Base-by-base conservation (phyloP, 1,139 yeast genomes). In the Geotrichum histeridarum region DNA sequence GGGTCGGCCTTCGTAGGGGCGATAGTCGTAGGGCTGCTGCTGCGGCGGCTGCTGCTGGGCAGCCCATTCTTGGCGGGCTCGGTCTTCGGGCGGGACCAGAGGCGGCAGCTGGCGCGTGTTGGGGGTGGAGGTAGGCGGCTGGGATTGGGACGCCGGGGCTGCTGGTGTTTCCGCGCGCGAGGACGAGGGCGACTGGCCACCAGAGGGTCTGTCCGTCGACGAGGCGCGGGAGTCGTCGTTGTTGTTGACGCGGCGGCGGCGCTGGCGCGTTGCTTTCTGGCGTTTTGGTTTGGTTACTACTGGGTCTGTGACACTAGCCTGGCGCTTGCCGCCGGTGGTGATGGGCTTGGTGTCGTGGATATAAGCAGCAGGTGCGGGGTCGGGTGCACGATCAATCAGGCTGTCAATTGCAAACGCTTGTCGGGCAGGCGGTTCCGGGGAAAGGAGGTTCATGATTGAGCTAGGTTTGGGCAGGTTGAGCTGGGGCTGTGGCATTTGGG, bases 361-460 rank as follows among this genome's bases (percentile, higher is more conserved):
- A 18, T 15, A 44, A 38, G 32, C 31, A 8, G n/a, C 42, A 2
- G 33, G 12, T 18, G 18, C 15, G n/a, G 8, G 33, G 12, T 30
- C 18, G 12, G 15, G 43, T 14, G 42, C 7, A 7, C 38, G 31
- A 8, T 44, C 30, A 8, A 44, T 9, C 27, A 44, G 17, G 18
- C 30, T 44, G 39, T 44, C 32, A 14, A 44, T 44, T 9, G 48
- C 48, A 44, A 44, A 44, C 17, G 48, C n/a, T 12, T 15, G 48
- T 18, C 36, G 17, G 9, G 31, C 17, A 8, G 42, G 17, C 4
- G 33, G 11, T 15, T 47, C 50, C 11, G 50, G 50, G 5, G 50
- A 37, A 6, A 47, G 50, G 8, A 47, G 30, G 36, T 22, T 47
- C 43, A 38, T 37, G 27, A 47, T 47, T 7, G 41, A 32, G 27